Percentiles rank a stretch among this genome's conserved stretches.
These are phyloP conservation scores for Apiospora pterosperma DNA, from an alignment of 2,329 filamentous ascomycete species.

Conservation along the genomic window DNA sequence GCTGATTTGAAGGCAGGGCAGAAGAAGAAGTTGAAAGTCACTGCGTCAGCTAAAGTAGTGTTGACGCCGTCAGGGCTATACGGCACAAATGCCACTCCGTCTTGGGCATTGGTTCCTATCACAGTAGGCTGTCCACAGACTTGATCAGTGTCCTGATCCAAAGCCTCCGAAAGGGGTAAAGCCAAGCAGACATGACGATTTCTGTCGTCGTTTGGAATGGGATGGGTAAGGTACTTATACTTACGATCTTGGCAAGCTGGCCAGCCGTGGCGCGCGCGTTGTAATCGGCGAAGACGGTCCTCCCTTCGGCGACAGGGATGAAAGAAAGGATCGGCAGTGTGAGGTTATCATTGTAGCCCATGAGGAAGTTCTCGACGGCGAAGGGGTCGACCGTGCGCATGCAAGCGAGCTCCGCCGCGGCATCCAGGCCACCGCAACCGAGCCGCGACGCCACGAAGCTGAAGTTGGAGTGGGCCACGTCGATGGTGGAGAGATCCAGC, in stretches of 20 bases:
- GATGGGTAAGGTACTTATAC: constrained; percentile 9
- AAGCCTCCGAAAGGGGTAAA: constrained; percentile 3
- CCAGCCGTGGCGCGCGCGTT: constrained; percentile 19
- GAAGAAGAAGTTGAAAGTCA: constrained; percentile 16
- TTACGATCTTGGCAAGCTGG: constrained; percentile 24
- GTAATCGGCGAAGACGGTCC: constrained; percentile 29
- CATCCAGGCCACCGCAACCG: constrained; percentile 25
- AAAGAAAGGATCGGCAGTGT: constrained; percentile 20
- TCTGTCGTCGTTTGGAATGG: no score
- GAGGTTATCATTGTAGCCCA: constrained; percentile 20
- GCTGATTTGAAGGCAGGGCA: constrained; percentile 17
- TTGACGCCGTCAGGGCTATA: constrained; percentile 13
- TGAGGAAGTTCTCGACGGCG: constrained; percentile 29
- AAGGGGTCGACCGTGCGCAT: constrained; percentile 29
- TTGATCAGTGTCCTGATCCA: background rate
- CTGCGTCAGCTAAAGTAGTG: constrained; percentile 7
- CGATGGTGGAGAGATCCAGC: constrained; percentile 20
- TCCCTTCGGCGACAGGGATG: constrained; percentile 23
- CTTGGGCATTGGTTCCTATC: constrained; percentile 20
- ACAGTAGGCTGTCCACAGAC: constrained; percentile 14
- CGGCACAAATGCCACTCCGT: constrained; percentile 18
- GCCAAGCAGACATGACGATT: background rate
- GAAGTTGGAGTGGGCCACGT: constrained; percentile 28
- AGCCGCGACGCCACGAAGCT: constrained; percentile 30
- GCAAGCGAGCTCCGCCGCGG: constrained; percentile 29